Percentiles rank a stretch among this genome's conserved stretches.
phyloP scores from a whole-genome alignment of 2,329 filamentous ascomycete genomes.

The Claviceps sorghi region DNA sequence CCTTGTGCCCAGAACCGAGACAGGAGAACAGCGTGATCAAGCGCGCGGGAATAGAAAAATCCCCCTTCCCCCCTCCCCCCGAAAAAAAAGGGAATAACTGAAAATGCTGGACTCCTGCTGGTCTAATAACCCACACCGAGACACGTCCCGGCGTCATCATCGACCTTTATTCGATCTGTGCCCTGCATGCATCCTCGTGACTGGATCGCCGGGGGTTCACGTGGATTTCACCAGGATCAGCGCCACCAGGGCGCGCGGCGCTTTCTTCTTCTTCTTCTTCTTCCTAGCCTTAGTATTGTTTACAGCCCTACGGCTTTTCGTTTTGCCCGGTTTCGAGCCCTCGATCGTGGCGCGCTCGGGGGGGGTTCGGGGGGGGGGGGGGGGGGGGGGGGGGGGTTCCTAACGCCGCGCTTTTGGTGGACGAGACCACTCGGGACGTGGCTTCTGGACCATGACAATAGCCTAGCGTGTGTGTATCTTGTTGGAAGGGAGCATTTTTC shows the following conservation, averaged over 20 bases:
- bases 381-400: too few relatives aligned
- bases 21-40: too few relatives aligned
- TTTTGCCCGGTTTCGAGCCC: not conserved
- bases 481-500: not conserved
- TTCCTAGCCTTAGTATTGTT: constrained; percentile 2
- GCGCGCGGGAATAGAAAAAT: too few relatives aligned
- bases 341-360: not conserved
- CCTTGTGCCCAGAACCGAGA: too few relatives aligned
- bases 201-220: too few relatives aligned
- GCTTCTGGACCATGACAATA: not conserved
- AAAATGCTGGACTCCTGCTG: too few relatives aligned
- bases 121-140: too few relatives aligned
- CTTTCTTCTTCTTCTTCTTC: not conserved
- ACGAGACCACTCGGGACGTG: not conserved
- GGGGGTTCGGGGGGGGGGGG: too few relatives aligned
- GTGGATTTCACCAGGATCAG: not conserved
- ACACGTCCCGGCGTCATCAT: not conserved
- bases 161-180: constrained; percentile 3
- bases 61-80: too few relatives aligned
- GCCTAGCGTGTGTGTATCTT: not conserved
- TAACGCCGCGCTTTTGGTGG: not conserved
- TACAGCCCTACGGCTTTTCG: not conserved
- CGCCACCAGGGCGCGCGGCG: not conserved
- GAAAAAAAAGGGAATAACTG: too few relatives aligned
- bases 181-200: not conserved